phyloP scores from a whole-genome alignment of 2,329 filamentous ascomycete genomes.

The Fusarium sp. region DNA sequence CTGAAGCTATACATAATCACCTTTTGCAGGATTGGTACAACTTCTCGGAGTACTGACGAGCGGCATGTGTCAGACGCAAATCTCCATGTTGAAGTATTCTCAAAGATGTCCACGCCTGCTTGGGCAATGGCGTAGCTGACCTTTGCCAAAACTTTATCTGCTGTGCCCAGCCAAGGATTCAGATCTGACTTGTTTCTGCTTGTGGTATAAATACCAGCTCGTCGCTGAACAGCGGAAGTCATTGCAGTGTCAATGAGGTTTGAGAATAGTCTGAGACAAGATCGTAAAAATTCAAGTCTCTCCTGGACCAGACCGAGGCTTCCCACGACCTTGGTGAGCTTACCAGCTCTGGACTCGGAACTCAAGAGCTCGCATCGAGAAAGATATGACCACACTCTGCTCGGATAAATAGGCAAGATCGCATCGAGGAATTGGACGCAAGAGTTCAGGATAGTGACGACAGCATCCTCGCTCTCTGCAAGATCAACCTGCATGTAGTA shows the following conservation, averaged over 20 bases:
- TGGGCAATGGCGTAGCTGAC: conserved; percentile 78
- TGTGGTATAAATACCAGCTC: conserved; percentile 61
- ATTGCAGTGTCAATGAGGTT: conserved; percentile 80
- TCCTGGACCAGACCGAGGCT: conserved; percentile 81
- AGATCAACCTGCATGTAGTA: conserved; percentile 68
- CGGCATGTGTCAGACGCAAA: conserved; percentile 76
- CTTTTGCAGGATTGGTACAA: conserved; percentile 76
- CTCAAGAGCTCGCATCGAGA: conserved; percentile 82
- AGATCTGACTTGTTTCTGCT: conserved; percentile 56
- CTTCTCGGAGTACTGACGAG: conserved; percentile 71
- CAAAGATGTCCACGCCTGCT: conserved; percentile 82
- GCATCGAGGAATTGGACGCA: conserved; percentile 84
- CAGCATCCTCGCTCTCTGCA: conserved; percentile 66
- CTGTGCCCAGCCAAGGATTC: conserved; percentile 74
- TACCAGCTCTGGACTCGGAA: conserved; percentile 77
- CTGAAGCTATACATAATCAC: conserved; percentile 79
- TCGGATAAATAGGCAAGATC: conserved; percentile 77
- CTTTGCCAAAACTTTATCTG: conserved; percentile 78
- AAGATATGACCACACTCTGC: conserved; percentile 89
- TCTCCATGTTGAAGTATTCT: conserved; percentile 87
- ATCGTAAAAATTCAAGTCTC: conserved; percentile 79
- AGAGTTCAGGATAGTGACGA: conserved; percentile 72
- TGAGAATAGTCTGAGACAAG: conserved; percentile 78
- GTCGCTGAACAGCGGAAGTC: conserved; percentile 73
- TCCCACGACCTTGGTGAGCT: conserved; percentile 81